Evolutionary conservation across 1,284 basidiomycete species (phyloP), one percentile per base, ranked within the genome.

Genomic region (Crepidotus sp.): DNA sequence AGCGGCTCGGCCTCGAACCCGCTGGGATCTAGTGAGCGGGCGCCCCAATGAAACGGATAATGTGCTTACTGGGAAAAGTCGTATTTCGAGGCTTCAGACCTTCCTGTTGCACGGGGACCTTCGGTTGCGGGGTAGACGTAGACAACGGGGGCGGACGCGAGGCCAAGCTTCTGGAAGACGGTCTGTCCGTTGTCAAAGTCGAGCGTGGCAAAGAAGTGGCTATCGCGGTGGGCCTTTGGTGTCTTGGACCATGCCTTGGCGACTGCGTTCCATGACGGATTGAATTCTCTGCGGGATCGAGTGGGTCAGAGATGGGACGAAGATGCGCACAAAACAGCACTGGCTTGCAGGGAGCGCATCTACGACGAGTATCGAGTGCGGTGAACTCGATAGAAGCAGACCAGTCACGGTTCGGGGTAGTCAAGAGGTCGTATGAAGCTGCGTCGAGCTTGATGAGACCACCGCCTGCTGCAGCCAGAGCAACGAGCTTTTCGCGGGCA

Each of bases 121-220:
- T 81, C 69, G 1, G 76, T 69, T 1, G 92, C 72, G 35, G 80
- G 80, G 58, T 83, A 88, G 56, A 84, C 80, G 54, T 82, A 74
- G 22, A 95, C 80, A 3, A 87, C 75, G 0, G 93, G 93, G 1
- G 93, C 93, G 25, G 86, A 93, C 55, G 53, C 74, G 67, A 68
- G 83, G 62, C 87, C 86, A 54, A 67, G 63, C 68, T 80, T 80
- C 65, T 86, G 79, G 66, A 93, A 97, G 27, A 91, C 71, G 3
- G 67, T 63, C 45, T 77, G 74, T 2, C 77, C 82, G 31, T 86
- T 72, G 52, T 83, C 76, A 59, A 95, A 96, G 63, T 97, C 93
- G 27, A 91, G 66, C n/a, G 80, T 82, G 10, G 80, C 93, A 58
- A 96, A 97, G 74, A 96, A 92, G 62, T 95, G 90, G 47, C 72